Conservation (phyloP, 2,329 filamentous ascomycete species). For the Colletotrichum tropicicola region DNA sequence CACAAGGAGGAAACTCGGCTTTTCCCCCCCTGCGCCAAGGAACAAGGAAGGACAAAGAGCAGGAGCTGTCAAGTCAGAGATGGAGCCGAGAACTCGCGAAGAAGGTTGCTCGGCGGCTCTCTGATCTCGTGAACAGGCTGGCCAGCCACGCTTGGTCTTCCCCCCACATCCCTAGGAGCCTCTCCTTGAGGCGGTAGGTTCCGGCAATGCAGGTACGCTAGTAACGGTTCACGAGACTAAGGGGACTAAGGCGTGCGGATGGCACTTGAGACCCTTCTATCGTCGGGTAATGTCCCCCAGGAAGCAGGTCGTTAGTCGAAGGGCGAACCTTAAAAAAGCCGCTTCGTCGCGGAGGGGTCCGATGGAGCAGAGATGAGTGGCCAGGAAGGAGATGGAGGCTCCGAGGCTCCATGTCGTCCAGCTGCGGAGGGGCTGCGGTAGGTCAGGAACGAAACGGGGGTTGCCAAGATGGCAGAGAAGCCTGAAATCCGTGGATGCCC, state of each 20-base stretch:
- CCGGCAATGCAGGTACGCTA: not conserved
- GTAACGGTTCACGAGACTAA: not conserved
- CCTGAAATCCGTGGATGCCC: not conserved
- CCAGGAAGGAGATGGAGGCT: not conserved
- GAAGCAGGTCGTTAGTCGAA: not conserved
- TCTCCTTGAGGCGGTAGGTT: not conserved
- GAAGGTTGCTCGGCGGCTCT: not conserved
- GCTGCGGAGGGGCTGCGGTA: not conserved
- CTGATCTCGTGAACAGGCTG: not conserved
- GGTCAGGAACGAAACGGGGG: not conserved
- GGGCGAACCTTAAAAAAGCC: conserved; percentile 3
- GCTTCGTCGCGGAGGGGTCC: conserved; percentile 12
- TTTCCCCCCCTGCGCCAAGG: not conserved
- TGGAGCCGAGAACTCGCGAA: not conserved
- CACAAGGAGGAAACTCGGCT: not conserved
- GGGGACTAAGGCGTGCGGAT: not conserved
- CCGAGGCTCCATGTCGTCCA: not conserved
- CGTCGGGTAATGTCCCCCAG: not conserved
- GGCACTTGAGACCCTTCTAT: not conserved
- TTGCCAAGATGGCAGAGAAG: not conserved
- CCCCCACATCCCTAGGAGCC: conserved; percentile 1
- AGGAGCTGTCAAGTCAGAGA: not conserved
- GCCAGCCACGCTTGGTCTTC: not conserved
- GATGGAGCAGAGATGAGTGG: not conserved
- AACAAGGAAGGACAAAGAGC: not conserved